Evolutionary conservation across 1,284 basidiomycete genomes (phyloP).

Genomic region (Microbotryum scabiosae): DNA sequence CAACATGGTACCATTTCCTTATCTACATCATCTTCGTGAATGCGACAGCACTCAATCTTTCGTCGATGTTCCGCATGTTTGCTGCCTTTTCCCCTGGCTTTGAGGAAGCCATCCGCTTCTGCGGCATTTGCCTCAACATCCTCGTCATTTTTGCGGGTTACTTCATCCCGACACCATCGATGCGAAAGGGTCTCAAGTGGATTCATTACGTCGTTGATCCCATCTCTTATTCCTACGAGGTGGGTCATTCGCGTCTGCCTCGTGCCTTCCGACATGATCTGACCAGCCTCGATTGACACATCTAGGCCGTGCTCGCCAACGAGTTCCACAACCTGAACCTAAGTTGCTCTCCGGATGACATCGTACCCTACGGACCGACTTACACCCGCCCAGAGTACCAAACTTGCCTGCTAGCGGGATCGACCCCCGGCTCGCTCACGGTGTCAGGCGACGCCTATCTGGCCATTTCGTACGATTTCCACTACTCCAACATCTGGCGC

Average conservation of each 20-base stretch:
- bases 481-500: slow-evolving; percentile 41
- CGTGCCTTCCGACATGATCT: not conserved
- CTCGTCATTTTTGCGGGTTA: slow-evolving; percentile 36
- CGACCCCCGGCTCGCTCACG: slow-evolving; percentile 37
- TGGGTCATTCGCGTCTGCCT: slow-evolving; percentile 1
- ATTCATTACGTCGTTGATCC: slow-evolving; percentile 34
- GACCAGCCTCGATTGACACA: not conserved
- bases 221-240: slow-evolving; percentile 35
- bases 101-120: slow-evolving; percentile 36
- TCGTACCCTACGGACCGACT: slow-evolving; percentile 50
- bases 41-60: slow-evolving; percentile 33
- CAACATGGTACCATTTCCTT: slow-evolving; percentile 9
- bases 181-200: slow-evolving; percentile 33
- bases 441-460: slow-evolving; percentile 41
- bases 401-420: slow-evolving; percentile 42
- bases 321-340: slow-evolving; percentile 43
- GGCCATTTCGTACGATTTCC: slow-evolving; percentile 39
- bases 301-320: slow-evolving; percentile 30
- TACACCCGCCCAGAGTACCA: slow-evolving; percentile 29
- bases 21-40: slow-evolving; percentile 32
- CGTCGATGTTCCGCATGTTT: slow-evolving; percentile 34
- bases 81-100: slow-evolving; percentile 34
- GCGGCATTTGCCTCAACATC: slow-evolving; percentile 34
- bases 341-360: slow-evolving; percentile 57
- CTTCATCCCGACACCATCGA: slow-evolving; percentile 35